Conservation (phyloP, 768 basidiomycete genomes). For the Sutorius australiensis region DNA sequence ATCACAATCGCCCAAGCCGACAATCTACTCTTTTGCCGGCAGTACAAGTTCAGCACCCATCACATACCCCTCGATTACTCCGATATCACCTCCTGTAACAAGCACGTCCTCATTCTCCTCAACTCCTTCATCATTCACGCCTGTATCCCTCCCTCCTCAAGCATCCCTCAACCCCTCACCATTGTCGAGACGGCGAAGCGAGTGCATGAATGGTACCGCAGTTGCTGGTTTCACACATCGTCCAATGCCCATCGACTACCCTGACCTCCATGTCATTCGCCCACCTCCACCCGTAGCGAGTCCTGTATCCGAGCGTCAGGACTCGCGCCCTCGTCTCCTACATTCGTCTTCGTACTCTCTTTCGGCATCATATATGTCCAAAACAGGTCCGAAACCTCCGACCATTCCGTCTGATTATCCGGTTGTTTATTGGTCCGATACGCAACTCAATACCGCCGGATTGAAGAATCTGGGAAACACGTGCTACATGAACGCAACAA, state of each 20-base stretch:
- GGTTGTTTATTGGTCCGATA: slow-evolving; percentile 79
- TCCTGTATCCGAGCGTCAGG: slow-evolving; percentile 68
- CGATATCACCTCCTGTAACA: slow-evolving; percentile 36
- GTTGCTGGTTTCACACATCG: slow-evolving; percentile 44
- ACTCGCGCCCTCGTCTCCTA: slow-evolving; percentile 57
- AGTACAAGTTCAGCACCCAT: slow-evolving; percentile 42
- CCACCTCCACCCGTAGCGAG: slow-evolving; percentile 79
- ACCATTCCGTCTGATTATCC: slow-evolving; percentile 74
- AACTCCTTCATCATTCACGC: slow-evolving; percentile 36
- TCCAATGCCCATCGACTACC: slow-evolving; percentile 69
- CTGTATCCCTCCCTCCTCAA: slow-evolving; percentile 68
- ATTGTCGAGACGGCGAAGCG: slow-evolving; percentile 66
- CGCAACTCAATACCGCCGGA: slow-evolving; percentile 75
- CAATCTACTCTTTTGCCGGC: slow-evolving; percentile 37
- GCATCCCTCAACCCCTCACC: slow-evolving; percentile 81
- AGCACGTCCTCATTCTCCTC: slow-evolving; percentile 39
- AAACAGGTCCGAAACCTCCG: slow-evolving; percentile 52
- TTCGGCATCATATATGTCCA: slow-evolving; percentile 17
- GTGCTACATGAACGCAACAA: slow-evolving; percentile 98
- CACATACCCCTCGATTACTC: slow-evolving; percentile 49
- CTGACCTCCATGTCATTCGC: slow-evolving; percentile 65
- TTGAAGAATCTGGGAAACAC: slow-evolving; percentile 96
- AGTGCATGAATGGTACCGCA: slow-evolving; percentile 77
- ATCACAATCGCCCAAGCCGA: slow-evolving; percentile 34
- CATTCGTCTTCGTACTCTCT: slow-evolving; percentile 36